A percentile compares a stretch with the other conserved stretches of the same genome.
Evolutionary conservation across 495 filamentous ascomycete genomes (phyloP).

Genomic region (Aspergillus nidulans): DNA sequence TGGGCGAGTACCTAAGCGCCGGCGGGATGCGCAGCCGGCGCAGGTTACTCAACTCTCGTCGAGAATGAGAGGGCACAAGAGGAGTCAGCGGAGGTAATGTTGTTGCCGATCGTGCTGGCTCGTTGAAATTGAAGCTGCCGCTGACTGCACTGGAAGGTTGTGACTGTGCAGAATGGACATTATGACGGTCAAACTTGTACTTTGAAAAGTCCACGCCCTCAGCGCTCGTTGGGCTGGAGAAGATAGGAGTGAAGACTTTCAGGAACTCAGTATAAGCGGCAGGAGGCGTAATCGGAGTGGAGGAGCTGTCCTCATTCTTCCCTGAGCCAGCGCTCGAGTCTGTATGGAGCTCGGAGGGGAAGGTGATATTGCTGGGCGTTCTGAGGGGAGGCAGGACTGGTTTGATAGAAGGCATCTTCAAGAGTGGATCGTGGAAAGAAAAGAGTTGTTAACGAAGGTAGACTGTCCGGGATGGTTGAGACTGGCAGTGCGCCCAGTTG

Average conservation of each 20-base stretch:
- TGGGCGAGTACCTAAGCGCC: slow-evolving; percentile 20
- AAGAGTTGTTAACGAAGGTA: slow-evolving; percentile 1
- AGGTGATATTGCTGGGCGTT: slow-evolving; percentile 71
- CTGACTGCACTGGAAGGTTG: slow-evolving; percentile 39
- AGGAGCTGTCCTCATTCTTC: slow-evolving; percentile 50
- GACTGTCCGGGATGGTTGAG: background rate
- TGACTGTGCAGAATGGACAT: slow-evolving; percentile 28
- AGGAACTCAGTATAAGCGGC: slow-evolving; percentile 90
- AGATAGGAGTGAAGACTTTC: slow-evolving; percentile 67
- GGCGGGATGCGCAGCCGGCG: slow-evolving; percentile 42
- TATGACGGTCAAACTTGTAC: slow-evolving; percentile 24
- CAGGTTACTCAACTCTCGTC: slow-evolving; percentile 25
- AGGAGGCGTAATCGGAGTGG: slow-evolving; percentile 91
- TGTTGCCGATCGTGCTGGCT: slow-evolving; percentile 24
- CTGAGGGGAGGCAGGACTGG: slow-evolving; percentile 67
- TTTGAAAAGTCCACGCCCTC: slow-evolving; percentile 29
- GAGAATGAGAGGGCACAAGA: slow-evolving; percentile 11
- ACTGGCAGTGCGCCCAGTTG: background rate
- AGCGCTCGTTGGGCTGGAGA: slow-evolving; percentile 40
- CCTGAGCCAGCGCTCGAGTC: slow-evolving; percentile 25
- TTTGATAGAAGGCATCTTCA: slow-evolving; percentile 52
- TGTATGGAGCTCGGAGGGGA: slow-evolving; percentile 68
- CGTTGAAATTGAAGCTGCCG: slow-evolving; percentile 23
- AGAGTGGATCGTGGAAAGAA: slow-evolving; percentile 1
- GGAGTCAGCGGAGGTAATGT: slow-evolving; percentile 37